Evolutionary conservation across 2,329 filamentous ascomycete species (phyloP).

Genomic region (Fusarium miscanthi): DNA sequence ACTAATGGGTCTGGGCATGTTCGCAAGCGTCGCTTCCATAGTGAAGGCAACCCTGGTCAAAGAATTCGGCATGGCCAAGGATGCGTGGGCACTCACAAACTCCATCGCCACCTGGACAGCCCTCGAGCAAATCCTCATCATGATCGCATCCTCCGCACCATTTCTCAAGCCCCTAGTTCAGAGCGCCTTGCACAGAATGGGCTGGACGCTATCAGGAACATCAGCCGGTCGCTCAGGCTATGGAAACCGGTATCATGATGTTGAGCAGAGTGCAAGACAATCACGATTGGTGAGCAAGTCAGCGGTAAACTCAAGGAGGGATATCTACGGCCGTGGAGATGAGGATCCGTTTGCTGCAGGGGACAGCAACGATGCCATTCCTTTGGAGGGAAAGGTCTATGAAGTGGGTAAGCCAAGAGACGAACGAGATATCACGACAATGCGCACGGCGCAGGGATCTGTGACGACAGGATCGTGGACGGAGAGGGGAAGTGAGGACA

Average conservation of each 20-base stretch:
- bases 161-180: constrained; percentile 14
- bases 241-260: neutral
- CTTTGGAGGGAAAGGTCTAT: neutral
- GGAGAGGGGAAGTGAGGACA: constrained; percentile 15
- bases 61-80: constrained; percentile 4
- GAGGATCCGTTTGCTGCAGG: constrained; percentile 13
- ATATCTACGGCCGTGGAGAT: constrained; percentile 1
- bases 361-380: constrained; percentile 7
- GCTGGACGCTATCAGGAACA: constrained; percentile 13
- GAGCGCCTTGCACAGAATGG: neutral
- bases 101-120: constrained; percentile 23
- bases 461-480: constrained; percentile 7
- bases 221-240: constrained; percentile 10
- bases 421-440: neutral
- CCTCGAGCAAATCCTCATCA: constrained; percentile 25
- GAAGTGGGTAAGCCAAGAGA: neutral
- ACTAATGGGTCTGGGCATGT: constrained; percentile 11
- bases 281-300: constrained; percentile 3
- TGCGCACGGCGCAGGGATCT: neutral
- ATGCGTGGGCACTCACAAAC: constrained; percentile 21
- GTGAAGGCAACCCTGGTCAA: constrained; percentile 21
- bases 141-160: constrained; percentile 21
- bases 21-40: constrained; percentile 14
- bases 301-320: neutral
- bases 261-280: neutral